Percentiles rank a stretch among this genome's conserved stretches.
These are phyloP conservation scores for Parmelia sp. DNA, from an alignment of 495 filamentous ascomycete species.

Conservation along the genomic window DNA sequence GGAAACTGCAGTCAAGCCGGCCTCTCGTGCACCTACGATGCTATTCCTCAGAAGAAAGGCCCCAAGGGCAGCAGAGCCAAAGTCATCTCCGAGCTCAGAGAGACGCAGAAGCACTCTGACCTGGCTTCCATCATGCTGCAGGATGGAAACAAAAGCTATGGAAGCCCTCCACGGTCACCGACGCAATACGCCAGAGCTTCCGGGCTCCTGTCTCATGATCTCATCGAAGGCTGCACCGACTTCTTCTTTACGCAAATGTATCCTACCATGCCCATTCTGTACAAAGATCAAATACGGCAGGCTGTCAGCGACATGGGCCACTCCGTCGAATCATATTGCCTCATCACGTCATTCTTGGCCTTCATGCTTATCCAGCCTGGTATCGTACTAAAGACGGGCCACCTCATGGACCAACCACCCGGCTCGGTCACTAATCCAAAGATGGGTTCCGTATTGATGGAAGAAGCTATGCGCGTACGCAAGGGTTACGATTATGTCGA, in stretches of 20 bases:
- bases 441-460: slow-evolving; percentile 52
- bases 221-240: slow-evolving; percentile 66
- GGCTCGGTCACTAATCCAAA: slow-evolving; percentile 46
- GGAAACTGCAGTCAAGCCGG: slow-evolving; percentile 50
- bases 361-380: slow-evolving; percentile 82
- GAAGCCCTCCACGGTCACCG: slow-evolving; percentile 37
- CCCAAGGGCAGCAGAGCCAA: slow-evolving; percentile 77
- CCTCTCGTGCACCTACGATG: slow-evolving; percentile 70
- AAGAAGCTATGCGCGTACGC: slow-evolving; percentile 69
- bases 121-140: slow-evolving; percentile 7
- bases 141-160: slow-evolving; percentile 32
- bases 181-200: slow-evolving; percentile 40
- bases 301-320: slow-evolving; percentile 55
- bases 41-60: slow-evolving; percentile 81
- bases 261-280: slow-evolving; percentile 73
- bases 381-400: slow-evolving; percentile 53
- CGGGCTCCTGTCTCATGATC: slow-evolving; percentile 51
- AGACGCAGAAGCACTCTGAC: slow-evolving; percentile 52
- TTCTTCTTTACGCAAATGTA: slow-evolving; percentile 83
- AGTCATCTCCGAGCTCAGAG: slow-evolving; percentile 69
- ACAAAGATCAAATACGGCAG: slow-evolving; percentile 59
- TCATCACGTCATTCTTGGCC: slow-evolving; percentile 70
- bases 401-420: slow-evolving; percentile 46
- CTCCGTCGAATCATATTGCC: slow-evolving; percentile 69
- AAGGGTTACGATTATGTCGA: slow-evolving; percentile 71